Percentiles rank a stretch among this genome's conserved stretches.
Conservation (phyloP, 345 rosid genomes). For the Arabidopsis thaliana region DNA sequence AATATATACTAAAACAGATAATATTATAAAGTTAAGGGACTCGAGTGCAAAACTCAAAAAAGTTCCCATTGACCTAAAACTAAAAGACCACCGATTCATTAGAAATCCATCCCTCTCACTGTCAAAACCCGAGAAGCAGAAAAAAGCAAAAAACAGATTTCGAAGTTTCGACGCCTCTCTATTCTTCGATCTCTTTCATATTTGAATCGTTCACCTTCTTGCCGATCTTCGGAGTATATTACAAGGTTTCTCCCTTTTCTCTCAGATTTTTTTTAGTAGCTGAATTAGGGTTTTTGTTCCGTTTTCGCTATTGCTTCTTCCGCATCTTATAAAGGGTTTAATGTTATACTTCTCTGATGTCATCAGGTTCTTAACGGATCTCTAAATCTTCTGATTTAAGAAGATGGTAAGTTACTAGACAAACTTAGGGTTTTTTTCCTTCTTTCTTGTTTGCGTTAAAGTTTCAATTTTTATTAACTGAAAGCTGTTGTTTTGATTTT, state of each 20-base stretch:
- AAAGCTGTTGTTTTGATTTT: neutral
- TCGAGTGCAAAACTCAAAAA: neutral
- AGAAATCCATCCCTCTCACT: slow-evolving; percentile 6
- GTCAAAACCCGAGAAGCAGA: neutral
- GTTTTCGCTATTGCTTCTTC: neutral
- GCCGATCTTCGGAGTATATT: neutral
- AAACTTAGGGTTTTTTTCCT: slow-evolving; percentile 12
- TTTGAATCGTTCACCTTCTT: neutral
- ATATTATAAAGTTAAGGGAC: neutral
- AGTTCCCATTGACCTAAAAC: slow-evolving; percentile 31
- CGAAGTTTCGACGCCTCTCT: slow-evolving; percentile 9
- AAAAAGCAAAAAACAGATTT: slow-evolving; percentile 23
- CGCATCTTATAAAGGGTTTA: neutral
- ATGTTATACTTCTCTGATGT: neutral
- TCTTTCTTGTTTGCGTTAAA: neutral
- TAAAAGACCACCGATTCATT: slow-evolving; percentile 2
- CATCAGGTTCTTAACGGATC: slow-evolving; percentile 31
- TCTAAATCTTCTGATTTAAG: slow-evolving; percentile 1
- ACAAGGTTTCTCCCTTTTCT: slow-evolving; percentile 18
- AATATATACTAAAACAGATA: neutral
- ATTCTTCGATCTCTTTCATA: slow-evolving; percentile 22
- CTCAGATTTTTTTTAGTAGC: neutral
- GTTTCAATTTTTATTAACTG: neutral
- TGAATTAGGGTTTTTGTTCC: slow-evolving; percentile 30
- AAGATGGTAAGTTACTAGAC: slow-evolving; percentile 41